A percentile compares a stretch with the other conserved stretches of the same genome.
Evolutionary conservation across 2,329 filamentous ascomycete genomes (phyloP).

Genomic region (Zalaria obscura): DNA sequence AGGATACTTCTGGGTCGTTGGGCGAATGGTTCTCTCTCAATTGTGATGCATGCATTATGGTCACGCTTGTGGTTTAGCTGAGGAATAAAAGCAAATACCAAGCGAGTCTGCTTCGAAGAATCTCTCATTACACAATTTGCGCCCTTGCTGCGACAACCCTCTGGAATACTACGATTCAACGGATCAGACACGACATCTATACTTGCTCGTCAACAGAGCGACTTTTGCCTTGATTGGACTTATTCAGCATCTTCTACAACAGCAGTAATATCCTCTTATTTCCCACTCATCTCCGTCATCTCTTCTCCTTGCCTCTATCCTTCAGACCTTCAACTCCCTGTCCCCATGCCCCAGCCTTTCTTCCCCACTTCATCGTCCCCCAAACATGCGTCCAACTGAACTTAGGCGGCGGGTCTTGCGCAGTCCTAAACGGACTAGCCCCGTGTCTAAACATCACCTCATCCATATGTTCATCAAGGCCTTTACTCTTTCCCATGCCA

Average conservation of each 20-base stretch:
- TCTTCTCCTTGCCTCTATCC: conserved; percentile 22
- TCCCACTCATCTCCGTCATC: neutral
- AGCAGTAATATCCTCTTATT: no score
- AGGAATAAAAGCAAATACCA: conserved; percentile 4
- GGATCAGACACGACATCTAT: no score
- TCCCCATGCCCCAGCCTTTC: conserved; percentile 38
- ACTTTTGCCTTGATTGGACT: no score
- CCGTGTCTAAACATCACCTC: conserved; percentile 25
- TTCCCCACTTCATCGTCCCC: conserved; percentile 39
- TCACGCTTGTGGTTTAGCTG: neutral
- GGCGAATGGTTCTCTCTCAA: neutral
- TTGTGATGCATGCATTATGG: neutral
- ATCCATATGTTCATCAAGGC: conserved; percentile 14
- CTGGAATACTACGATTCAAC: neutral
- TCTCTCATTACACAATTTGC: neutral
- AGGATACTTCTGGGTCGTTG: neutral
- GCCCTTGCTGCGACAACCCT: neutral
- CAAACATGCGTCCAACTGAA: conserved; percentile 39
- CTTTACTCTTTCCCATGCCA: conserved; percentile 10
- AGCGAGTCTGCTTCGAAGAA: neutral
- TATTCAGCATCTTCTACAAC: no score
- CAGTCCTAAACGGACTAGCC: conserved; percentile 31
- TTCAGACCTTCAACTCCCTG: conserved; percentile 32
- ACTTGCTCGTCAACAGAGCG: no score
- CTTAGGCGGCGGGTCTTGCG: conserved; percentile 32